Percentiles rank a stretch among this genome's conserved stretches.
phyloP scores from a whole-genome alignment of 208 protist genomes.

The Wallacemonas collosoma region DNA sequence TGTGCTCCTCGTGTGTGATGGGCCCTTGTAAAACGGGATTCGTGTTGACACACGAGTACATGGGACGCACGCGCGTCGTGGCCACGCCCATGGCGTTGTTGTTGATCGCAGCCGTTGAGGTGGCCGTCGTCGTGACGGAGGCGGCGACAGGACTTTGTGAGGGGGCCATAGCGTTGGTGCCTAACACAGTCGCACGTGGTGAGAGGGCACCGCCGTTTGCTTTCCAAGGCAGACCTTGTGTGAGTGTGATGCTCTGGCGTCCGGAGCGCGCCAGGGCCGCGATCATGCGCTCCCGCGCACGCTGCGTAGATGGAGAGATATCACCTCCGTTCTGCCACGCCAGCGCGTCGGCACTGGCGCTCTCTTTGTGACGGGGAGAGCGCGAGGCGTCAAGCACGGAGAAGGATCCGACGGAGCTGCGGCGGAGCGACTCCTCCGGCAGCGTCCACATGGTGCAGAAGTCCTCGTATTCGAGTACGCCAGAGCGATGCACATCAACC shows the following conservation, averaged over 20 bases:
- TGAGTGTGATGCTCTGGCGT: slow-evolving; percentile 7
- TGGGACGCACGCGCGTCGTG: slow-evolving; percentile 3
- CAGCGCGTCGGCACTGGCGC: neutral
- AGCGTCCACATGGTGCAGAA: slow-evolving; percentile 72
- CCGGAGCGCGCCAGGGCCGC: slow-evolving; percentile 11
- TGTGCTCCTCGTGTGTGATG: slow-evolving; percentile 53
- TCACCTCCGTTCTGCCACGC: neutral
- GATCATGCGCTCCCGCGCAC: slow-evolving; percentile 16
- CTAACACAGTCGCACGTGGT: neutral
- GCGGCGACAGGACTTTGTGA: neutral
- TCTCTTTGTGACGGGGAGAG: slow-evolving; percentile 3
- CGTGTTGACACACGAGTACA: slow-evolving; percentile 6
- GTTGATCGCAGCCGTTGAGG: neutral
- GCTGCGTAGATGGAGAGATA: slow-evolving; percentile 14
- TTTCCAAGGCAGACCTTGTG: slow-evolving; percentile 11
- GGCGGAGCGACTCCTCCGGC: slow-evolving; percentile 17
- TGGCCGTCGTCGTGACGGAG: neutral
- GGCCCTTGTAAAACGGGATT: slow-evolving; percentile 17
- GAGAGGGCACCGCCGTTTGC: neutral
- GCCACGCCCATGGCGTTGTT: neutral
- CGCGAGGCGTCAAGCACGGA: slow-evolving; percentile 28
- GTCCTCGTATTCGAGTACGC: slow-evolving; percentile 63
- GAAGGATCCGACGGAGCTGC: slow-evolving; percentile 27
- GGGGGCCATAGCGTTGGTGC: slow-evolving; percentile 6
- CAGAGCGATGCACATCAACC: slow-evolving; percentile 55